Evolutionary conservation across 805 yeast species (phyloP), one percentile per base, ranked within the genome.

Genomic region (Starmerella gropengiesseri): DNA sequence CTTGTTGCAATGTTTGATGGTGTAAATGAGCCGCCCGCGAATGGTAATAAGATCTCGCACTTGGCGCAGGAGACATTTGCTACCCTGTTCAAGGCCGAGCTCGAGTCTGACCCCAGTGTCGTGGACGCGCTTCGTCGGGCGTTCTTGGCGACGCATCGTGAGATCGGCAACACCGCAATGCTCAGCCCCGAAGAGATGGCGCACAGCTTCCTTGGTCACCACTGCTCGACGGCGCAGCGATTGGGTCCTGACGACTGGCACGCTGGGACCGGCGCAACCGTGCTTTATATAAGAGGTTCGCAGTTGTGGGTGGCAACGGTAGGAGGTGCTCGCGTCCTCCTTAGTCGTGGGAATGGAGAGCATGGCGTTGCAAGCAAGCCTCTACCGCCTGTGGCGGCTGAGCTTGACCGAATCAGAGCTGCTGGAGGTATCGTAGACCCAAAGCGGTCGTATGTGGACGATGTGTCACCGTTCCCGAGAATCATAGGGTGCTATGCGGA

Each of bases 381-480:
- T 7, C 79, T 91, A 5, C 75, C 72, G 21, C 68, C 81, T 23
- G 48, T 39, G 3, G 93, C 84, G 53, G 81, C 81, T 53, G 94
- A 86, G 57, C 51, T 66, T 14, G 61, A 56, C n/a, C 68, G 95
- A 53, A 83, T 91, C 37, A 69, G 97, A 55, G 81, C 82, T 2
- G 75, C 93, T 19, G 97, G 97, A 41, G 97, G 97, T 1, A 81
- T 73, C 59, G 94, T 91, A 9, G 75, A 83, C 8, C 80, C 82
- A 16, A 81, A 80, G 54, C 95, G 89, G 41, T 78, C 80, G 48
- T 69, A 86, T 34, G 95, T 89, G 59, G 93, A 93, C 31, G 22
- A 20, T 7, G 77, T 75, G 22, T 70, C 84, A 13, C 78, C 77
- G 37, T 82, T 86, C 37, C 83, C 95, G 1, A 73, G 97, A 53